These are phyloP conservation scores for Pleurotus platypus DNA, from an alignment of 768 basidiomycete species.

Conservation along the genomic window DNA sequence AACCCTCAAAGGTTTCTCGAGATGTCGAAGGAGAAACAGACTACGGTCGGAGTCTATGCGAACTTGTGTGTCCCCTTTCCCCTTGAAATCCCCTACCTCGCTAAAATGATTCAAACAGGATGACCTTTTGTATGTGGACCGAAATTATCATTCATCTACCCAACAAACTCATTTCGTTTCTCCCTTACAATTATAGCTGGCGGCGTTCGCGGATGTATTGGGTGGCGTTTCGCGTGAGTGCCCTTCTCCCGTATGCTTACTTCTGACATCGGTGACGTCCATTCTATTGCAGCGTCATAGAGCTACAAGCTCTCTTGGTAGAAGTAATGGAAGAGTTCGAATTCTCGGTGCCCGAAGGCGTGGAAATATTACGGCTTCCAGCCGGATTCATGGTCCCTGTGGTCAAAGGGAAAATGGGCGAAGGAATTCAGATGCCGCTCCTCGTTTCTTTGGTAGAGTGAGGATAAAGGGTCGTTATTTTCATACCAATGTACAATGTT, in stretches of 20 bases:
- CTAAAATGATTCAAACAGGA: background rate
- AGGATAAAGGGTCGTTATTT: background rate
- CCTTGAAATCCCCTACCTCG: background rate
- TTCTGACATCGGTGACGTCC: background rate
- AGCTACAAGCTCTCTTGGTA: background rate
- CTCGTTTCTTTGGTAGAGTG: constrained; percentile 16
- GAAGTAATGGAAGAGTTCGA: background rate
- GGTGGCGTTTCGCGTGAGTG: constrained; percentile 13
- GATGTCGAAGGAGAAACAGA: constrained; percentile 7
- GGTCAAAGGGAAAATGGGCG: constrained; percentile 6
- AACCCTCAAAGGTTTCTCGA: constrained; percentile 17
- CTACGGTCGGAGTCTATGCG: constrained; percentile 18
- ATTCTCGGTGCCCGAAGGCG: background rate
- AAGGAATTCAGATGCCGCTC: constrained; percentile 29
- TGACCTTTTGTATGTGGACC: background rate
- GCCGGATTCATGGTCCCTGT: background rate
- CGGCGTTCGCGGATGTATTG: constrained; percentile 11
- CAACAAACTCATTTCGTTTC: background rate
- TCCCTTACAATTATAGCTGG: background rate
- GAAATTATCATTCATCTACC: background rate
- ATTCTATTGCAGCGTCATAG: background rate
- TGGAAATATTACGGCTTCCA: background rate
- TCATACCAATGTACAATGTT: no score
- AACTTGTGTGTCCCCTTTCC: constrained; percentile 20
- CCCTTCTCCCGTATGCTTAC: background rate